Conservation (phyloP, 2,329 filamentous ascomycete species). For the Colletotrichum coccodes region DNA sequence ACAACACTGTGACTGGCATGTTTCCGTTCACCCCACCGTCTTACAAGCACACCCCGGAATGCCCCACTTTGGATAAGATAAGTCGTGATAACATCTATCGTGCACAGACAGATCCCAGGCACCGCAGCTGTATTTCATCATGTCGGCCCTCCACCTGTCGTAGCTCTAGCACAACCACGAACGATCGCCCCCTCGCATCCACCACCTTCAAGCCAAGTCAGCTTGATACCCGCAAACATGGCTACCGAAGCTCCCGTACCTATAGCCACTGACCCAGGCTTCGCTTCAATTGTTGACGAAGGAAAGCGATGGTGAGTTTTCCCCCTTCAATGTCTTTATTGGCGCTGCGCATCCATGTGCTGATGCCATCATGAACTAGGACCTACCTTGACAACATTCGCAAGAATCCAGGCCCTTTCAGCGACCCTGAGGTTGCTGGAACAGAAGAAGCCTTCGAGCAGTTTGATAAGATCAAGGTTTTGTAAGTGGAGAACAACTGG, state of each 20-base stretch:
- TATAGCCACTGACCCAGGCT: not conserved
- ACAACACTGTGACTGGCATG: not conserved
- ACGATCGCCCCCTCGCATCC: not conserved
- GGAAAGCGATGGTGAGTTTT: constrained; percentile 28
- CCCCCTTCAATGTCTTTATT: not conserved
- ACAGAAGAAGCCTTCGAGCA: constrained; percentile 62
- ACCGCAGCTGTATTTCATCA: constrained; percentile 6
- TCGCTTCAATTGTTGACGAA: constrained; percentile 13
- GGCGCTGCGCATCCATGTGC: not conserved
- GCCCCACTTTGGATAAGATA: not conserved
- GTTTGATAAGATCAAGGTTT: constrained; percentile 77
- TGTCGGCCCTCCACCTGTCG: constrained; percentile 9
- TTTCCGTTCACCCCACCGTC: not conserved
- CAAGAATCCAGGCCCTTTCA: constrained; percentile 81
- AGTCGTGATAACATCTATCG: constrained; percentile 2
- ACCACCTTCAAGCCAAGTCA: not conserved
- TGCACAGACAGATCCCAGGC: constrained; percentile 2
- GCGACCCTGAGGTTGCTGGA: constrained; percentile 67
- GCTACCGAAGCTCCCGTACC: not conserved
- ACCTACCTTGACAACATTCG: constrained; percentile 86
- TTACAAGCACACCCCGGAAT: not conserved
- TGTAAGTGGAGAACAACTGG: constrained; percentile 62
- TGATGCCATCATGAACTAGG: constrained; percentile 58
- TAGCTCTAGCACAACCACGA: not conserved
- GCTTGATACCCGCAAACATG: not conserved